A percentile compares a stretch with the other conserved stretches of the same genome.
phyloP scores from a whole-genome alignment of 805 yeast species.

The Candida caryicola region DNA sequence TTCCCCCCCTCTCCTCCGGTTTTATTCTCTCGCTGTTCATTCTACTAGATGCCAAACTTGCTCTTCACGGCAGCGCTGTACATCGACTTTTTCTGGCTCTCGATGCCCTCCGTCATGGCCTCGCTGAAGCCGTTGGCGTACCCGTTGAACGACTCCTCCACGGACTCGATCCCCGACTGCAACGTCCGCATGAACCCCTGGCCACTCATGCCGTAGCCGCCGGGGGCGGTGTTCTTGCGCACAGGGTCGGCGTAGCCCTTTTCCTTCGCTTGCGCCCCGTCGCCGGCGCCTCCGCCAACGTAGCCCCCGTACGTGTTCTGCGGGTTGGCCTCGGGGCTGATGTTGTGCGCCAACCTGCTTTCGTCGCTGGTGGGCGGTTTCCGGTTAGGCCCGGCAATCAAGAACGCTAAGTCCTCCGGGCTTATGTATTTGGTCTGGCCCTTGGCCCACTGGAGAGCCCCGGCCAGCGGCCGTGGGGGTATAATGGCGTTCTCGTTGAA shows the following conservation, averaged over 20 bases:
- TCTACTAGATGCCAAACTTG: constrained; percentile 48
- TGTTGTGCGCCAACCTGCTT: constrained; percentile 48
- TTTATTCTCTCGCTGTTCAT: background rate
- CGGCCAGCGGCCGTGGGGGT: constrained; percentile 77
- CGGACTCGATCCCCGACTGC: constrained; percentile 49
- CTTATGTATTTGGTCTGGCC: constrained; percentile 64
- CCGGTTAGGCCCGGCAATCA: constrained; percentile 76
- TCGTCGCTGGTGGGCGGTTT: constrained; percentile 59
- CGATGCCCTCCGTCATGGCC: constrained; percentile 50
- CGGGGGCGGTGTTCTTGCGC: constrained; percentile 32
- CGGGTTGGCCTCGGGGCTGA: constrained; percentile 45
- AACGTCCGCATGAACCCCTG: constrained; percentile 42
- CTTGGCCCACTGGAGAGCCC: constrained; percentile 81
- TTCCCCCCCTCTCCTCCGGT: too few species aligned
- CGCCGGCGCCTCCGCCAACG: constrained; percentile 16
- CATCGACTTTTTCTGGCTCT: constrained; percentile 47
- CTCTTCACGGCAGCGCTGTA: constrained; percentile 52
- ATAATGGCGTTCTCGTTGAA: constrained; percentile 66
- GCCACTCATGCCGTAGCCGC: constrained; percentile 40
- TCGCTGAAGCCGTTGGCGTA: constrained; percentile 57
- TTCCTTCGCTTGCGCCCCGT: constrained; percentile 9
- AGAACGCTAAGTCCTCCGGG: constrained; percentile 55
- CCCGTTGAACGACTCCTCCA: constrained; percentile 55
- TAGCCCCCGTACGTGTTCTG: constrained; percentile 29
- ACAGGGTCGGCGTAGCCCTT: constrained; percentile 48